Evolutionary conservation across 768 basidiomycete genomes (phyloP).

Genomic region (Leucosporidium scottii): DNA sequence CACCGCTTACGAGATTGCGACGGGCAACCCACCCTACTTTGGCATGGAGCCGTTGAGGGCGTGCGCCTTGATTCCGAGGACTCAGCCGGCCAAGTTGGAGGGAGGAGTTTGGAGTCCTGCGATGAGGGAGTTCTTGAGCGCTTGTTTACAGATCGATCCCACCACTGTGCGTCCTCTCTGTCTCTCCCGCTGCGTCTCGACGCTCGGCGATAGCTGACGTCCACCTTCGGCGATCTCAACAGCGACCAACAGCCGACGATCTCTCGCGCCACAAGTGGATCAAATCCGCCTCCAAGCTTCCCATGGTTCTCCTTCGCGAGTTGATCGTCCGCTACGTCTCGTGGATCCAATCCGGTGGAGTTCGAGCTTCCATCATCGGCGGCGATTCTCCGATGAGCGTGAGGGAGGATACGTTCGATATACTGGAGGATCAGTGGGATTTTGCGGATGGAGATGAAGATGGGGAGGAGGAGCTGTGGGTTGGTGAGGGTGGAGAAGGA

Average conservation of each 20-base stretch:
- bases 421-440: conserved; percentile 35
- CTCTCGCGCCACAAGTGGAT: conserved; percentile 80
- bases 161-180: conserved; percentile 53
- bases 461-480: conserved; percentile 37
- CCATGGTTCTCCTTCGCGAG: conserved; percentile 66
- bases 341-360: conserved; percentile 61
- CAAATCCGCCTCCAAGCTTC: conserved; percentile 60
- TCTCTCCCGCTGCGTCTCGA: background rate
- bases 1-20: conserved; percentile 90
- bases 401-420: conserved; percentile 26
- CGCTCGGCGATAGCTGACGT: background rate
- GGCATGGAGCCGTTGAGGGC: conserved; percentile 68
- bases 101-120: conserved; percentile 54
- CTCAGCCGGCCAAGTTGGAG: conserved; percentile 67
- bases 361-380: conserved; percentile 69
- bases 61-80: conserved; percentile 79
- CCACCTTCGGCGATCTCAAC: conserved; percentile 4
- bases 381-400: background rate
- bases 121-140: conserved; percentile 77
- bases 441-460: conserved; percentile 16
- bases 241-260: conserved; percentile 88
- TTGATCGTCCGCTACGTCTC: conserved; percentile 69
- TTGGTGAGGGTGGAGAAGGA: background rate
- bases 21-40: conserved; percentile 71
- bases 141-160: conserved; percentile 74